Percentiles rank a stretch among this genome's conserved stretches.
phyloP scores from a whole-genome alignment of 2,329 filamentous ascomycete species.

The Cercospora beticola region DNA sequence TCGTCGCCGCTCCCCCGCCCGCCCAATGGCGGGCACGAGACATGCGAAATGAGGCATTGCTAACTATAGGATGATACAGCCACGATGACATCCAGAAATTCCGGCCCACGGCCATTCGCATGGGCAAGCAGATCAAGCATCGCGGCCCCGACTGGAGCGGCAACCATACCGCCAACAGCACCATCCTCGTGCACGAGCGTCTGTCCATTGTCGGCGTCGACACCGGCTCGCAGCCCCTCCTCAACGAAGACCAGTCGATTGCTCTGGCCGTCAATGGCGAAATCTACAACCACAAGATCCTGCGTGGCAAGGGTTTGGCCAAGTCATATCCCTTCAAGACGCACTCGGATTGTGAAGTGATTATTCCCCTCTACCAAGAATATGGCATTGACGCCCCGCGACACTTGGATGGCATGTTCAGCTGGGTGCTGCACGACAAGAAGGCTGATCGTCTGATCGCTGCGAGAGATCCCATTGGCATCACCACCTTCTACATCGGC shows the following conservation, averaged over 20 bases:
- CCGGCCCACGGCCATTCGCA: conserved; percentile 89
- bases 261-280: conserved; percentile 97
- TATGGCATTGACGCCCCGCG: conserved; percentile 89
- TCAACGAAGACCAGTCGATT: conserved; percentile 85
- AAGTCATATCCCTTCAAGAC: conserved; percentile 95
- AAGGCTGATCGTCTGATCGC: conserved; percentile 87
- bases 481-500: conserved; percentile 97
- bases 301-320: conserved; percentile 77
- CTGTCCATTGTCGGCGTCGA: conserved; percentile 97
- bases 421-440: conserved; percentile 97
- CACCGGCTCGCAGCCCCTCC: conserved; percentile 90
- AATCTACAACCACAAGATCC: conserved; percentile 97
- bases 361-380: conserved; percentile 94
- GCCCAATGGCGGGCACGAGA: conserved; percentile 61
- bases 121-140: conserved; percentile 95
- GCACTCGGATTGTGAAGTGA: conserved; percentile 96
- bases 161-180: conserved; percentile 84
- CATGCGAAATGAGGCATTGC: conserved; percentile 18
- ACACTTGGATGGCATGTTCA: conserved; percentile 98
- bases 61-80: conserved; percentile 40
- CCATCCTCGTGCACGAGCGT: conserved; percentile 96
- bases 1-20: conserved; percentile 66
- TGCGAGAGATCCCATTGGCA: conserved; percentile 91
- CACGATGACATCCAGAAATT: conserved; percentile 95
- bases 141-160: conserved; percentile 96